Conservation (phyloP, 2,329 filamentous ascomycete genomes). For the Phialocephala subalpina region DNA sequence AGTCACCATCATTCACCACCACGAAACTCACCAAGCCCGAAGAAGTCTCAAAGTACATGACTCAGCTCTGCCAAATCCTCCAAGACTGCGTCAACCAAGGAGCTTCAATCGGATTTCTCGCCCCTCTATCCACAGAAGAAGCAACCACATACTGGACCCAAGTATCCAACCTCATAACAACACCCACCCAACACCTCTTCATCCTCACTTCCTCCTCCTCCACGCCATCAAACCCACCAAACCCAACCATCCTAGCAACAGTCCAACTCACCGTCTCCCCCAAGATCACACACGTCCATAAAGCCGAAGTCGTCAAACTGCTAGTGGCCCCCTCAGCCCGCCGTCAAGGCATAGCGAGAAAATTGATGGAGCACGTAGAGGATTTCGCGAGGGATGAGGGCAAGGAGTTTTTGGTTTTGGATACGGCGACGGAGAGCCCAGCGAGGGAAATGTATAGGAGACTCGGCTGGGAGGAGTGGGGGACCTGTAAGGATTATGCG, state of each 20-base stretch:
- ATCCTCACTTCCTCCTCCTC: not conserved
- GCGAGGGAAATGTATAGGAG: constrained; percentile 20
- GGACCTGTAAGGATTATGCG: constrained; percentile 20
- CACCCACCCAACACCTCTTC: constrained; percentile 11
- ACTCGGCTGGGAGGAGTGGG: constrained; percentile 25
- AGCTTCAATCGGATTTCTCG: constrained; percentile 20
- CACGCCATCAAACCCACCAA: too few relatives aligned
- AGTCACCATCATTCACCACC: not conserved
- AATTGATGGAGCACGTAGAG: constrained; percentile 22
- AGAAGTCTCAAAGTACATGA: not conserved
- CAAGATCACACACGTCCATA: constrained; percentile 19
- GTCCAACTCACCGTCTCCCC: constrained; percentile 13
- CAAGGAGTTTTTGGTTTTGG: constrained; percentile 18
- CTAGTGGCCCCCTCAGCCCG: constrained; percentile 15
- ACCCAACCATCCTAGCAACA: constrained; percentile 10
- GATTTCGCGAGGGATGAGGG: constrained; percentile 16
- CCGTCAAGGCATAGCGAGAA: constrained; percentile 15
- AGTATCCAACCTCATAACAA: not conserved
- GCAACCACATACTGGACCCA: constrained; percentile 13
- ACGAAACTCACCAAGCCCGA: not conserved
- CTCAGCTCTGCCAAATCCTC: constrained; percentile 13
- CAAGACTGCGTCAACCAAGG: constrained; percentile 20
- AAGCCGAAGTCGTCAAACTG: constrained; percentile 21
- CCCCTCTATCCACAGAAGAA: constrained; percentile 3
- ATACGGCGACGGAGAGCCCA: constrained; percentile 17